Conservation (phyloP, 176 grass and related monocot genomes). For the Oryza meyeriana region DNA sequence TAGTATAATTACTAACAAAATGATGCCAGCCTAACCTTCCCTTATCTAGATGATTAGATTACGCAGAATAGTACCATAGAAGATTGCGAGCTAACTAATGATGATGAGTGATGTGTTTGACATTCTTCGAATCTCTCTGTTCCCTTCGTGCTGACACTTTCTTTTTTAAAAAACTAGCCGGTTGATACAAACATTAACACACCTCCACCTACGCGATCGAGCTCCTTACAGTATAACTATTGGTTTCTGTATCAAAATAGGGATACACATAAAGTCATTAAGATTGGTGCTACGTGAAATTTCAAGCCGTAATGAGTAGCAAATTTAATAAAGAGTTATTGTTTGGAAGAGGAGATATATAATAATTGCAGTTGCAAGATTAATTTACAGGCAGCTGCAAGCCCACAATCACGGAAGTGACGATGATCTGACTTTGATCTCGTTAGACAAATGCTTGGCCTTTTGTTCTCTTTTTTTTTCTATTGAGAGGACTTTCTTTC, state of each 20-base stretch:
- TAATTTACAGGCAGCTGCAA: background rate
- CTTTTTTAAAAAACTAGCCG: background rate
- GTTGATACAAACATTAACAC: background rate
- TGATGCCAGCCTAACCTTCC: background rate
- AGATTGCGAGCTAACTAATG: background rate
- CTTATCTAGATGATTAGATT: background rate
- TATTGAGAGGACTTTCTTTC: background rate
- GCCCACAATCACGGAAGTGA: background rate
- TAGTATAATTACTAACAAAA: too few species aligned
- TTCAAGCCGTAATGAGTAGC: too few species aligned
- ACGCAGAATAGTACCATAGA: background rate
- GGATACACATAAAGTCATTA: too few species aligned
- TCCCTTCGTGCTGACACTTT: background rate
- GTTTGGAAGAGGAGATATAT: too few species aligned
- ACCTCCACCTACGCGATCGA: too few species aligned
- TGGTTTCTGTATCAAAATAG: too few species aligned
- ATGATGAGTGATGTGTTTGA: background rate
- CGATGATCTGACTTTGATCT: background rate
- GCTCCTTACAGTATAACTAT: too few species aligned
- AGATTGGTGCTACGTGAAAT: too few species aligned
- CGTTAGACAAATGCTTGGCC: background rate
- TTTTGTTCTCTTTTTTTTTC: background rate
- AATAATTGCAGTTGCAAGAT: too few species aligned
- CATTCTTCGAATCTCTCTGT: background rate
- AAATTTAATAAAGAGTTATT: too few species aligned